Evolutionary conservation across 2,329 filamentous ascomycete species (phyloP), one percentile per base, ranked within the genome.

Genomic region (Fusarium sp.): DNA sequence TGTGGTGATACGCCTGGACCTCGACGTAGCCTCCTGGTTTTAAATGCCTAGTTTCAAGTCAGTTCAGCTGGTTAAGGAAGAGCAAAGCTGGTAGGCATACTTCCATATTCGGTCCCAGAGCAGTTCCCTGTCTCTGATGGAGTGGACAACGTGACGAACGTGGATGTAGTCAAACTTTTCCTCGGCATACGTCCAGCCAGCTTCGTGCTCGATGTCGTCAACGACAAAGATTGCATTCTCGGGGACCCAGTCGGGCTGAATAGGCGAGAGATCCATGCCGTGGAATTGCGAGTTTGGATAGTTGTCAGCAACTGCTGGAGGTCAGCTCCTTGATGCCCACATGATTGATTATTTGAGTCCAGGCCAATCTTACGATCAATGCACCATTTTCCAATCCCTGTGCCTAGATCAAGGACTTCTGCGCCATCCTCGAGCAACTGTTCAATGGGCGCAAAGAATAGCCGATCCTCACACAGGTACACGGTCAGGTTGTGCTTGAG

Each of bases 1-100:
- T 62, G 64, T 78, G 77, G 36, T 78, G 71, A 36, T 83, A 76
- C 36, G 84, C 82, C 54, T 82, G 79, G 24, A 83, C 65, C 63
- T 85, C 82, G 25, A 84, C 73, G 52, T 79, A 83, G 25, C 81
- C 82, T 28, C 82, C 82, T 1, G 82, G 82, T 57, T 83, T 83
- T 8, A 83, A 72, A 63, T 84, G 81, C 49, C 81, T 83, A 12
- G 2, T 5, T 25, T 34, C 7, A n/a, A 15, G 40, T 57, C 22
- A 64, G 53, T 32, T 15, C 25, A 7, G 5, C 6, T 32, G 22
- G n/a, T 12, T 11, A 1, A 34, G 8, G n/a, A 8, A 15, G 12
- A 12, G 9, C 12, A 13, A 28, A 25, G 11, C 39, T 7, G 29
- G 11, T 2, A 24, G 9, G 38, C 78, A 43, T 69, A 81, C 80